phyloP scores from a whole-genome alignment of 225 moss, liverwort and hornwort genomes.

The Physcomitrellopsis africana region DNA sequence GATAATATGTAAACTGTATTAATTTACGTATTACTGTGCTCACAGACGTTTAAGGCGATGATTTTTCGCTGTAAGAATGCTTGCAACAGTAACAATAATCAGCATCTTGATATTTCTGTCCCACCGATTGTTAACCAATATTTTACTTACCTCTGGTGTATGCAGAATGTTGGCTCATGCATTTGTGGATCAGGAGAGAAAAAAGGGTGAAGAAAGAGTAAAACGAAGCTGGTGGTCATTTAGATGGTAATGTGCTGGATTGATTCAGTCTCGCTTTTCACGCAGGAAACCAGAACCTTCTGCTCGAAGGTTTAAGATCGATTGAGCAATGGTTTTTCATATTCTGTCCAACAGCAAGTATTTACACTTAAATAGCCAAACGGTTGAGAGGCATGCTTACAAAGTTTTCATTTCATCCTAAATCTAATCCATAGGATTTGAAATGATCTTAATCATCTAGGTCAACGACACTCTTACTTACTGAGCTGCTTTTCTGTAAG shows the following conservation, averaged over 20 bases:
- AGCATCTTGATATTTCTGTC: neutral
- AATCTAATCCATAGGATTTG: too few relatives aligned
- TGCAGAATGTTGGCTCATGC: conserved; percentile 91
- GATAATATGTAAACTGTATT: neutral
- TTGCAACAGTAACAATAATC: too few relatives aligned
- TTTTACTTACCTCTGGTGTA: conserved; percentile 15
- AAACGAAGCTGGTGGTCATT: conserved; percentile 84
- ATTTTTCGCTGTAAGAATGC: conserved; percentile 1
- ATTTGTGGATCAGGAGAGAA: conserved; percentile 76
- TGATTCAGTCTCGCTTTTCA: too few relatives aligned
- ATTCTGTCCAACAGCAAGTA: too few relatives aligned
- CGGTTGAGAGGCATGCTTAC: neutral
- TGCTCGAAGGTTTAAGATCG: neutral
- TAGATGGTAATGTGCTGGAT: conserved; percentile 59
- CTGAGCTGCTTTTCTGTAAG: conserved; percentile 25
- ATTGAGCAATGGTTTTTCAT: too few relatives aligned
- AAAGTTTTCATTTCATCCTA: too few relatives aligned
- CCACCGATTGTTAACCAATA: conserved; percentile 14
- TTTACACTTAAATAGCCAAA: too few relatives aligned
- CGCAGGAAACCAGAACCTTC: too few relatives aligned
- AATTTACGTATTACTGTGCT: neutral
- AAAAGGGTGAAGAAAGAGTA: conserved; percentile 64
- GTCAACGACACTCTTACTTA: conserved; percentile 10
- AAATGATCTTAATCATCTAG: neutral
- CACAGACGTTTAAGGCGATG: neutral